Conservation (phyloP, 116 monocot genomes). For the Dioscorea cayenensis region DNA sequence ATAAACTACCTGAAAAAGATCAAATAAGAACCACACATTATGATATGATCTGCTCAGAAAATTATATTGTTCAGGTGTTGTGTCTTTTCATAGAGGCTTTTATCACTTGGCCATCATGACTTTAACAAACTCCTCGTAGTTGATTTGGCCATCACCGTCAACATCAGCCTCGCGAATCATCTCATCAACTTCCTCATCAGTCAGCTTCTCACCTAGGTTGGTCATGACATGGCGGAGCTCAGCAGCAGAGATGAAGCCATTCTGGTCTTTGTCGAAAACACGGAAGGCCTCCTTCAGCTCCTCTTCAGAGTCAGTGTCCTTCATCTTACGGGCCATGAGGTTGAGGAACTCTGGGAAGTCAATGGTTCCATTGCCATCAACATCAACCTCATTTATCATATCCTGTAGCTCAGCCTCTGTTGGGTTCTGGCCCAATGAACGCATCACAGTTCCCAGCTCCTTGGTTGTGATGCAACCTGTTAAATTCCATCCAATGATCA, state of each 20-base stretch:
- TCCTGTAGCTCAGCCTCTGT: neutral
- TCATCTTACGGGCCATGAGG: neutral
- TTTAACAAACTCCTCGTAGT: slow-evolving; percentile 2
- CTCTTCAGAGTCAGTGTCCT: neutral
- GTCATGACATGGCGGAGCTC: slow-evolving; percentile 1
- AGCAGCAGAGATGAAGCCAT: neutral
- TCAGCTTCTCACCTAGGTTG: slow-evolving; percentile 1
- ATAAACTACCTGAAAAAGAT: slow-evolving; percentile 1
- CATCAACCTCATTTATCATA: neutral
- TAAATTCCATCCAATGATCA: neutral
- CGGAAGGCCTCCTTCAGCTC: neutral
- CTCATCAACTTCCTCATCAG: neutral
- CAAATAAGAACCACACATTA: neutral
- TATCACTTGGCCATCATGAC: neutral
- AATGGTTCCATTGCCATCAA: neutral
- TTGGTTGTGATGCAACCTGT: neutral
- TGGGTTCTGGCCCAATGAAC: neutral
- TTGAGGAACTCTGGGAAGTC: neutral
- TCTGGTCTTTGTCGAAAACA: neutral
- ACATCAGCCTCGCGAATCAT: slow-evolving; percentile 1
- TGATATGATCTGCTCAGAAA: neutral
- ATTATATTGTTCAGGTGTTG: neutral
- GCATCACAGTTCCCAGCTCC: slow-evolving; percentile 1
- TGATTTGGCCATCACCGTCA: slow-evolving; percentile 1
- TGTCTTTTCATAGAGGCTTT: neutral